These are phyloP conservation scores for Curvularia spicifera DNA, from an alignment of 2,329 filamentous ascomycete genomes.

Conservation along the genomic window DNA sequence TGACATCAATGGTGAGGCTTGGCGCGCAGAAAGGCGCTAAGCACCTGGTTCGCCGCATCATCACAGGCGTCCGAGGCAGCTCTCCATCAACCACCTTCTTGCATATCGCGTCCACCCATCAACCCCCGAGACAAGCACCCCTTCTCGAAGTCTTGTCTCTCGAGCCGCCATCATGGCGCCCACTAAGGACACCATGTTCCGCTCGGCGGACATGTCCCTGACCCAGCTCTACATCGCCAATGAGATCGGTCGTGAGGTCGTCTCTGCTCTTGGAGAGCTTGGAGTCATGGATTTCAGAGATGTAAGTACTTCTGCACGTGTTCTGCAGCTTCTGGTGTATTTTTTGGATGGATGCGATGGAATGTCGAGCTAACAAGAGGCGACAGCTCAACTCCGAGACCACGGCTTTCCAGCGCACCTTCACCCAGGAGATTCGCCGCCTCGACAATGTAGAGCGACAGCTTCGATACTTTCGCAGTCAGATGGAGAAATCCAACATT, in stretches of 20 bases:
- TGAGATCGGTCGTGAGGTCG: conserved; percentile 97
- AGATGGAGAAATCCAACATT: conserved; percentile 94
- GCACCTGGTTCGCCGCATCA: conserved; percentile 29
- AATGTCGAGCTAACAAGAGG: conserved; percentile 32
- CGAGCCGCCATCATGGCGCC: conserved; percentile 62
- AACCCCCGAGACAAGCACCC: conserved; percentile 35
- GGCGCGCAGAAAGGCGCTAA: conserved; percentile 16
- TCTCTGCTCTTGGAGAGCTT: conserved; percentile 93
- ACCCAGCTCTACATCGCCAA: conserved; percentile 99
- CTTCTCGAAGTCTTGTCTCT: conserved; percentile 33
- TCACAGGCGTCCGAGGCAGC: conserved; percentile 34
- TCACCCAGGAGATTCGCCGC: conserved; percentile 95
- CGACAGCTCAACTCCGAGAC: conserved; percentile 86
- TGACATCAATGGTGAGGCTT: conserved; percentile 18
- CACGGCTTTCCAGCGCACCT: conserved; percentile 94
- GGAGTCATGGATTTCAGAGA: conserved; percentile 97
- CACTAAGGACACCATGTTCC: conserved; percentile 90
- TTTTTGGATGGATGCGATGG: conserved; percentile 27
- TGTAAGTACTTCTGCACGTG: conserved; percentile 62
- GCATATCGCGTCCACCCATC: conserved; percentile 27
- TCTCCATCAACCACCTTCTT: conserved; percentile 40
- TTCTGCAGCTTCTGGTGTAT: conserved; percentile 22
- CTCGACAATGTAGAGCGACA: conserved; percentile 98
- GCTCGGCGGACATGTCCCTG: conserved; percentile 99
- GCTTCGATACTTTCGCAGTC: conserved; percentile 90